phyloP scores from a whole-genome alignment of 768 basidiomycete species.

The Mrakia frigida region DNA sequence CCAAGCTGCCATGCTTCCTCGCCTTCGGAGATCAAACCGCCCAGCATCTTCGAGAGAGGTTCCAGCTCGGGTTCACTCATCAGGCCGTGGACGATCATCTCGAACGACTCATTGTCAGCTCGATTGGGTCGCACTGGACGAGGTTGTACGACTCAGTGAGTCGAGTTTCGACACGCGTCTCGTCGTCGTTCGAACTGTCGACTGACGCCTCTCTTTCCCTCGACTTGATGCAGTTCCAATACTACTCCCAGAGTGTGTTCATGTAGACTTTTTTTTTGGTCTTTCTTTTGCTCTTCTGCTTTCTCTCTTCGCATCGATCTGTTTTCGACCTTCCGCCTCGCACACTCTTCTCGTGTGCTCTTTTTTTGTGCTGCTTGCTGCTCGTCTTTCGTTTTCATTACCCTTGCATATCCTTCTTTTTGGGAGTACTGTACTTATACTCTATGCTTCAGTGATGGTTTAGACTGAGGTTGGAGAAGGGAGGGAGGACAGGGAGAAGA shows the following conservation, averaged over 20 bases:
- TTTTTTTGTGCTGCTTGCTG: background rate
- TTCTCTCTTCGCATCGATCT: background rate
- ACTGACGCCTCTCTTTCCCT: background rate
- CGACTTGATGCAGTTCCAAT: constrained; percentile 69
- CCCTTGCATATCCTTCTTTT: too few relatives aligned
- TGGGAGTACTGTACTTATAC: too few relatives aligned
- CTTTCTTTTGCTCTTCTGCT: background rate
- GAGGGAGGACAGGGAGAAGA: too few relatives aligned
- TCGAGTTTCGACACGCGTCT: background rate
- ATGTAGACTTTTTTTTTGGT: constrained; percentile 1
- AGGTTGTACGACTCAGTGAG: constrained; percentile 89
- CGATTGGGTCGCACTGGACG: constrained; percentile 90
- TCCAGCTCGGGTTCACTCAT: constrained; percentile 85
- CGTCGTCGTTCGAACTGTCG: background rate
- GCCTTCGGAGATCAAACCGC: constrained; percentile 89
- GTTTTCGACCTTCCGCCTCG: background rate
- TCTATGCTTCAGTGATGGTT: too few relatives aligned
- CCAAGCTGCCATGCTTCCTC: constrained; percentile 81
- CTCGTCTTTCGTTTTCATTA: too few relatives aligned
- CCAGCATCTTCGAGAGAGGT: constrained; percentile 78
- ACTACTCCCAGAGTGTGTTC: constrained; percentile 62
- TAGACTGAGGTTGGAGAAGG: too few relatives aligned
- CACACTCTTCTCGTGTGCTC: background rate
- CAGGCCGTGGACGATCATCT: constrained; percentile 73
- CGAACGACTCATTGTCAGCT: constrained; percentile 82